Conservation (phyloP, 1,284 basidiomycete species). For the Leucoagaricus sp. region DNA sequence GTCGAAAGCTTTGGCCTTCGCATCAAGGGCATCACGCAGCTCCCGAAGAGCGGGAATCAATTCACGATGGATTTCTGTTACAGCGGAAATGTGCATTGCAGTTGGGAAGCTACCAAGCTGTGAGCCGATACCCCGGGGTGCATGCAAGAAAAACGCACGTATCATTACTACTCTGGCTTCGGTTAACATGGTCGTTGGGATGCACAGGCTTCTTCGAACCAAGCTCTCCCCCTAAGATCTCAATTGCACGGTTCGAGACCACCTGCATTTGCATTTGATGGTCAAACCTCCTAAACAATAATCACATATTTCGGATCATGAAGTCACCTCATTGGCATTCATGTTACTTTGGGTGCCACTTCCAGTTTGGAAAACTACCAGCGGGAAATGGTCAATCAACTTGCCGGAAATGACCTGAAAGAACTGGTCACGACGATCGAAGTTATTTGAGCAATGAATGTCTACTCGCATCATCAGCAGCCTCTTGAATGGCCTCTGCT, state of each 20-base stretch:
- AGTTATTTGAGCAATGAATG: slow-evolving; percentile 10
- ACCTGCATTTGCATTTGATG: slow-evolving; percentile 61
- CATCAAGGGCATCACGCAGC: slow-evolving; percentile 82
- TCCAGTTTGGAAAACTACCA: slow-evolving; percentile 99
- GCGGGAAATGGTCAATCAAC: slow-evolving; percentile 93
- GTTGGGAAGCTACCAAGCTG: slow-evolving; percentile 85
- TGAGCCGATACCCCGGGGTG: background rate
- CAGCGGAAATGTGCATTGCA: slow-evolving; percentile 98
- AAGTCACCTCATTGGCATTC: slow-evolving; percentile 92
- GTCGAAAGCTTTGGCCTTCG: slow-evolving; percentile 81
- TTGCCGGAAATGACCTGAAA: slow-evolving; percentile 92
- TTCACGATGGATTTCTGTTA: slow-evolving; percentile 81
- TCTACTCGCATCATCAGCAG: slow-evolving; percentile 84
- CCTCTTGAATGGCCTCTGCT: slow-evolving; percentile 87
- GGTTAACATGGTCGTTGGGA: slow-evolving; percentile 99
- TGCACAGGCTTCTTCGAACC: slow-evolving; percentile 98
- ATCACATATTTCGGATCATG: background rate
- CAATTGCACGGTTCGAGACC: slow-evolving; percentile 98
- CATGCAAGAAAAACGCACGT: slow-evolving; percentile 56
- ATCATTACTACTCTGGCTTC: slow-evolving; percentile 99
- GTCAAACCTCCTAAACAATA: slow-evolving; percentile 1
- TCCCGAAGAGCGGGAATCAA: slow-evolving; percentile 88
- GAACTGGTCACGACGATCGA: slow-evolving; percentile 4
- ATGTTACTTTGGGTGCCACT: slow-evolving; percentile 99
- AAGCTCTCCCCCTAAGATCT: slow-evolving; percentile 93